Evolutionary conservation across 495 filamentous ascomycete species (phyloP).

Genomic region (Pseudoneurospora amorphoporcata): DNA sequence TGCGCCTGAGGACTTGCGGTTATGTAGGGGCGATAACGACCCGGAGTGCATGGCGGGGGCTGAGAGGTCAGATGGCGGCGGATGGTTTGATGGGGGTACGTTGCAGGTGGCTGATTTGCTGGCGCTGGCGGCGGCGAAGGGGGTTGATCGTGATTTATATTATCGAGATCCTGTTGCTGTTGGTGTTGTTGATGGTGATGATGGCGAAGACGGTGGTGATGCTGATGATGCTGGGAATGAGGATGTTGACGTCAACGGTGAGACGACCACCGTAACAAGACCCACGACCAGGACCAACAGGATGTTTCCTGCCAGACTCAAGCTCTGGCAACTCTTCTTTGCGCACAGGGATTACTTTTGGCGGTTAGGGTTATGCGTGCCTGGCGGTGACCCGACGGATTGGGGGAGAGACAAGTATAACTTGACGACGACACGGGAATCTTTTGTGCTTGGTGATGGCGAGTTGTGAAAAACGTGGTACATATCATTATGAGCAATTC

Average conservation of each 20-base stretch:
- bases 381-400: conserved; percentile 64
- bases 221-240: not conserved
- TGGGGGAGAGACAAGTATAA: conserved; percentile 45
- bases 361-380: conserved; percentile 81
- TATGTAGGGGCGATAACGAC: conserved; percentile 66
- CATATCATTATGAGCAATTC: not conserved
- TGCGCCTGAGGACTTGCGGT: conserved; percentile 49
- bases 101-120: not conserved
- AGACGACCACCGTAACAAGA: not conserved
- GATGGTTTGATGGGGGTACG: not conserved
- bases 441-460: not conserved
- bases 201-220: not conserved
- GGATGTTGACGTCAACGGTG: not conserved
- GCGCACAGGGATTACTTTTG: conserved; percentile 96
- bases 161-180: not conserved
- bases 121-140: conserved; percentile 8
- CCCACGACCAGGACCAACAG: not conserved
- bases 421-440: conserved; percentile 6
- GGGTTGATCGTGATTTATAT: conserved; percentile 3
- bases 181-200: not conserved
- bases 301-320: conserved; percentile 51
- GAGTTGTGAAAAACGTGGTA: not conserved
- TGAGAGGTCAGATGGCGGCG: conserved; percentile 22
- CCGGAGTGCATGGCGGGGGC: conserved; percentile 55
- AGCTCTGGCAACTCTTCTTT: conserved; percentile 86